Evolutionary conservation across 2,329 filamentous ascomycete genomes (phyloP).

Genomic region (Alternaria postmessia): DNA sequence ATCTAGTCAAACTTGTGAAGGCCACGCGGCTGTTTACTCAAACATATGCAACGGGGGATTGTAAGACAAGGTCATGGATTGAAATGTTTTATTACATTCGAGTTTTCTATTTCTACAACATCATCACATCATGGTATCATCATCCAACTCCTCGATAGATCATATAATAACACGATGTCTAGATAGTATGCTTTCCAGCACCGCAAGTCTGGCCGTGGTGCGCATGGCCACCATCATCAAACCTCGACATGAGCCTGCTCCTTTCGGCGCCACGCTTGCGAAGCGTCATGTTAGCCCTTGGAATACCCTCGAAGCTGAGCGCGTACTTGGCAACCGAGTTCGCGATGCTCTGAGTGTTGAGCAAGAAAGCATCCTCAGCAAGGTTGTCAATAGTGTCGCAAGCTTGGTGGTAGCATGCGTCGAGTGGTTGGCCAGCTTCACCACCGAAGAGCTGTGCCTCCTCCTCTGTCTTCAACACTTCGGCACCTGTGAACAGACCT

Average conservation of each 20-base stretch:
- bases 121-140: slow-evolving; percentile 5
- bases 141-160: neutral
- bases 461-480: slow-evolving; percentile 50
- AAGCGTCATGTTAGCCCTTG: slow-evolving; percentile 35
- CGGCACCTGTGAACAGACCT: slow-evolving; percentile 53
- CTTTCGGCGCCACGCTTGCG: slow-evolving; percentile 43
- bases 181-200: slow-evolving; percentile 28
- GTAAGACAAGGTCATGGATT: neutral
- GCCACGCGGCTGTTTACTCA: neutral
- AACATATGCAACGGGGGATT: neutral
- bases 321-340: slow-evolving; percentile 52
- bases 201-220: slow-evolving; percentile 39
- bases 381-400: slow-evolving; percentile 51
- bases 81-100: neutral
- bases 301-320: slow-evolving; percentile 47
- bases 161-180: slow-evolving; percentile 7
- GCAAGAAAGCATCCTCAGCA: slow-evolving; percentile 46
- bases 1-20: neutral
- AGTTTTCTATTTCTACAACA: slow-evolving; percentile 3
- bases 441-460: slow-evolving; percentile 50
- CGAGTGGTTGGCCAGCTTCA: slow-evolving; percentile 47
- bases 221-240: slow-evolving; percentile 38
- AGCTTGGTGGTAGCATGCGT: slow-evolving; percentile 50
- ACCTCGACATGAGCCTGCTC: slow-evolving; percentile 29
- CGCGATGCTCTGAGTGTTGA: slow-evolving; percentile 52